Conservation (phyloP, 345 rosid genomes). For the Hibiscus tridactylites region DNA sequence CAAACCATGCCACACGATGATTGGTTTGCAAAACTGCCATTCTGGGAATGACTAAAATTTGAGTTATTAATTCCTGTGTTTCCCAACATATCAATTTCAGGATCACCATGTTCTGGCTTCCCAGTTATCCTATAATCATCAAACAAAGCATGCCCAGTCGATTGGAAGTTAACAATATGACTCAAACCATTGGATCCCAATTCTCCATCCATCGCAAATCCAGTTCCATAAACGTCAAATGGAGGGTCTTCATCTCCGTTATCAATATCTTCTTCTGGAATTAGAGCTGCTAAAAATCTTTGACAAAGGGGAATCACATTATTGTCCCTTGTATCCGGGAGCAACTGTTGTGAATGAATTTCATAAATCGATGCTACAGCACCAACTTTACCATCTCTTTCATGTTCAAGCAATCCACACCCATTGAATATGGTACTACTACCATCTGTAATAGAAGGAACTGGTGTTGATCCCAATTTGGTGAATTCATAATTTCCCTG, state of each 20-base stretch:
- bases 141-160: slow-evolving; percentile 22
- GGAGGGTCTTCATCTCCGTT: slow-evolving; percentile 41
- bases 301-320: slow-evolving; percentile 53
- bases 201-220: slow-evolving; percentile 49
- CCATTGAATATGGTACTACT: slow-evolving; percentile 19
- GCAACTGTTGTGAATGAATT: slow-evolving; percentile 23
- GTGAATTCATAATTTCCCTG: slow-evolving; percentile 36
- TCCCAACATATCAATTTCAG: slow-evolving; percentile 35
- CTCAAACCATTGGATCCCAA: slow-evolving; percentile 47
- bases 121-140: slow-evolving; percentile 47
- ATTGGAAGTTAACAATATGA: slow-evolving; percentile 35
- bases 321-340: slow-evolving; percentile 28
- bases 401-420: slow-evolving; percentile 29
- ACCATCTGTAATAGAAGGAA: slow-evolving; percentile 24
- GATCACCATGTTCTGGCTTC: slow-evolving; percentile 42
- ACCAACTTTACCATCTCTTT: slow-evolving; percentile 16
- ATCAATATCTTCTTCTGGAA: slow-evolving; percentile 65
- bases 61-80: slow-evolving; percentile 27
- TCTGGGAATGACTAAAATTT: slow-evolving; percentile 28
- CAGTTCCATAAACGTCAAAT: slow-evolving; percentile 45
- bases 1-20: slow-evolving; percentile 24
- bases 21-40: slow-evolving; percentile 42
- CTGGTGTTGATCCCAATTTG: slow-evolving; percentile 13
- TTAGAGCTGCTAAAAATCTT: slow-evolving; percentile 75
- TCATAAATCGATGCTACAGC: slow-evolving; percentile 22